These are phyloP conservation scores for Celoporthe dispersa DNA, from an alignment of 2,329 filamentous ascomycete species.

Conservation along the genomic window DNA sequence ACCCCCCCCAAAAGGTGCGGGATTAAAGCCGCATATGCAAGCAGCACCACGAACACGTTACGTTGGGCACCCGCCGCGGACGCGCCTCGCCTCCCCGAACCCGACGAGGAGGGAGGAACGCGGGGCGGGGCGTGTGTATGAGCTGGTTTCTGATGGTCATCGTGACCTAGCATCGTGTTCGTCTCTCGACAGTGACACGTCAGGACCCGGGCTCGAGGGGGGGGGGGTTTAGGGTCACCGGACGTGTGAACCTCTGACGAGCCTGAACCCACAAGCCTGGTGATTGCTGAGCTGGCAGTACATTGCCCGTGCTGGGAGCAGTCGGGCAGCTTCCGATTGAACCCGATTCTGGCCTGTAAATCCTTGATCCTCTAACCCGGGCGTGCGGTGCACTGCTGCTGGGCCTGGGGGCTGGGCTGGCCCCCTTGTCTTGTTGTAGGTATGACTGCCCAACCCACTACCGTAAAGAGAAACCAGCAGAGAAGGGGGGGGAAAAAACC, in stretches of 20 bases:
- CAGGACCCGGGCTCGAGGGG: not conserved
- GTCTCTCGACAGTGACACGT: not conserved
- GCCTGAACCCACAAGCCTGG: not conserved
- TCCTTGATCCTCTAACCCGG: not conserved
- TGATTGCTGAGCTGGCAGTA: conserved; percentile 6
- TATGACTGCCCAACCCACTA: not conserved
- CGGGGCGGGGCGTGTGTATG: not conserved
- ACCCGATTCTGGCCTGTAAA: not conserved
- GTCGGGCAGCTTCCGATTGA: conserved; percentile 15
- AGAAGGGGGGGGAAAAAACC: no score
- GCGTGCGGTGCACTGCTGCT: no score
- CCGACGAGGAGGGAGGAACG: not conserved
- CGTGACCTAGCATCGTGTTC: not conserved
- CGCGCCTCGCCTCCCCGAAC: conserved; percentile 1
- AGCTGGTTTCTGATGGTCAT: not conserved
- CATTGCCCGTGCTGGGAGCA: not conserved
- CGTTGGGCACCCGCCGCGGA: not conserved
- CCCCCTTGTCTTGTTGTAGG: not conserved
- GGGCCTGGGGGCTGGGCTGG: not conserved
- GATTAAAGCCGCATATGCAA: conserved; percentile 8
- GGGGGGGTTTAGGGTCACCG: not conserved
- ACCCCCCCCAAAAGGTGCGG: not conserved
- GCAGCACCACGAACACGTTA: not conserved
- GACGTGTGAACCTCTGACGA: not conserved
- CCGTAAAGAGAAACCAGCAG: no score